Evolutionary conservation across 306 rosid species (phyloP), one percentile per base, ranked within the genome.

Genomic region (Malus orientalis): DNA sequence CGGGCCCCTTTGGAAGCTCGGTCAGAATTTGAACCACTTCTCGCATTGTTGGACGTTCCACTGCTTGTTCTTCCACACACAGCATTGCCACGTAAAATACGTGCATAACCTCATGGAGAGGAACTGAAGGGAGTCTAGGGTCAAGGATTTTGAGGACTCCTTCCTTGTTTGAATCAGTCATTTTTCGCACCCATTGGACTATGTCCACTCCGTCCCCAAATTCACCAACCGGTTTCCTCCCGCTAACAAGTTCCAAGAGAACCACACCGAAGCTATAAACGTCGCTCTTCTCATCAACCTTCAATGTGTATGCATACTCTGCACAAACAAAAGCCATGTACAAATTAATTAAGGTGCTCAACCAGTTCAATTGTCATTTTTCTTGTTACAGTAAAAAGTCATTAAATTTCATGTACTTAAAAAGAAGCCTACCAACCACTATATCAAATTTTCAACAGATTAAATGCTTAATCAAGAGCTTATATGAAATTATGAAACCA

Each of bases 141-240:
- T 94, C 98, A 15, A 92, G 90, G 71, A 94, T 89, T 76, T 92
- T 94, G 5, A 87, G 80, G 32, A 89, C 96, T 38, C 90, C 93
- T 89, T 94, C 98, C 75, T 89, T 91, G 84, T 83, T 94, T 12
- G 95, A 90, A 65, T 88, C 93, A 0, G 97, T 94, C 90, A 90
- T 89, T 87, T 90, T 95, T 47, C 93, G 78, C 1, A 92, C 97
- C 98, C 98, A 95, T 53, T 92, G 97, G 69, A 95, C 98, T 32
- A 95, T 95, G 85, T 95, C 98, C 15, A 95, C 97, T 0, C 98
- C 98, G 3, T 95, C 98, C 0, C 98, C 98, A 30, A 95, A 95
- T 80, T 95, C 98, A 19, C 98, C 98, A 4, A 95, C 98, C 0
- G 98, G 98, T 75, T 92, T 95, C 79, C 96, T 85, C 30, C 98